Percentiles rank a stretch among this genome's conserved stretches.
Conservation (phyloP, 306 rosid genomes). For the Cercis canadensis region DNA sequence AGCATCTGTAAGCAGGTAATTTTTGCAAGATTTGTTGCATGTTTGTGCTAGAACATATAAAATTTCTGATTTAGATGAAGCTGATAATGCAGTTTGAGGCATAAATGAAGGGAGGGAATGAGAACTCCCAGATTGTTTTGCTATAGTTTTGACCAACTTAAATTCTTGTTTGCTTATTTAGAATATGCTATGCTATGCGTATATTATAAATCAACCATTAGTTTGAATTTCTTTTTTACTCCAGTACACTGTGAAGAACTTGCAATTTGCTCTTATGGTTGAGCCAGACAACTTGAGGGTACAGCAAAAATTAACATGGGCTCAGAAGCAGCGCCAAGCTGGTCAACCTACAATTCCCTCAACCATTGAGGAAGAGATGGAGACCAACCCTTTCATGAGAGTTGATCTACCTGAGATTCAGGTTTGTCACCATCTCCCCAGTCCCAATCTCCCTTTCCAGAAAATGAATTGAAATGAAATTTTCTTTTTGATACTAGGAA, state of each 20-base stretch:
- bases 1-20: slow-evolving; percentile 14
- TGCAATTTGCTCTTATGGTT: slow-evolving; percentile 64
- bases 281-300: slow-evolving; percentile 57
- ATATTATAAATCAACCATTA: background rate
- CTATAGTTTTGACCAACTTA: background rate
- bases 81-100: slow-evolving; percentile 1
- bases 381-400: slow-evolving; percentile 82
- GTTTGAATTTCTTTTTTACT: slow-evolving; percentile 15
- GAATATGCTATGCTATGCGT: background rate
- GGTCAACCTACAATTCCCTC: slow-evolving; percentile 82
- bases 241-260: slow-evolving; percentile 67
- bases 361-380: slow-evolving; percentile 77
- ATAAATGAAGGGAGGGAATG: background rate
- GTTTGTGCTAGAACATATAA: slow-evolving; percentile 6
- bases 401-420: slow-evolving; percentile 77
- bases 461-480: too few relatives aligned
- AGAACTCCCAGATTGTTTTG: background rate
- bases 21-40: slow-evolving; percentile 5
- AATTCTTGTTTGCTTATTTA: background rate
- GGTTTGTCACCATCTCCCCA: slow-evolving; percentile 50
- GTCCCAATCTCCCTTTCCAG: background rate
- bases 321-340: slow-evolving; percentile 66
- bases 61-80: slow-evolving; percentile 11
- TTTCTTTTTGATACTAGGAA: too few relatives aligned
- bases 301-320: slow-evolving; percentile 73